A percentile compares a stretch with the other conserved stretches of the same genome.
Conservation (phyloP, 1,284 basidiomycete genomes). For the Ganoderma sinense region DNA sequence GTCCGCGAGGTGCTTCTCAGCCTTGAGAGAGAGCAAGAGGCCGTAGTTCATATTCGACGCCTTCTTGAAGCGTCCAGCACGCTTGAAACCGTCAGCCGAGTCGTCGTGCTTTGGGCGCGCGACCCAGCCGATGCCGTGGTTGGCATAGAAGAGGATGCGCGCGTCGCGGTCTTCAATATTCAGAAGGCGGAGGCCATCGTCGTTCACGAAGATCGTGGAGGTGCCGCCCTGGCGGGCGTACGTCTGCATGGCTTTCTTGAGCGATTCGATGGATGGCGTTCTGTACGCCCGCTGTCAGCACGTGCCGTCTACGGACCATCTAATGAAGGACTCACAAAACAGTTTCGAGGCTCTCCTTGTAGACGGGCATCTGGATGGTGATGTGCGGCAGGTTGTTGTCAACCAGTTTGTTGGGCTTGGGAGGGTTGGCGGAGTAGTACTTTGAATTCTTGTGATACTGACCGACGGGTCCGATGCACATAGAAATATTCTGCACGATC, state of each 20-base stretch:
- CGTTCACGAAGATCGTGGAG: constrained; percentile 58
- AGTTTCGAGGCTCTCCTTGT: constrained; percentile 53
- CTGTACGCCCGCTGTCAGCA: constrained; percentile 24
- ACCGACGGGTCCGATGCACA: constrained; percentile 55
- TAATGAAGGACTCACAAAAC: constrained; percentile 41
- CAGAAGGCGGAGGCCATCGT: constrained; percentile 61
- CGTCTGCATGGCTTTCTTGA: constrained; percentile 56
- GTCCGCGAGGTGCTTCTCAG: constrained; percentile 74
- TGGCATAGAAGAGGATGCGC: constrained; percentile 79
- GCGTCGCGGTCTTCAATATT: constrained; percentile 66
- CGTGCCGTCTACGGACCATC: not conserved
- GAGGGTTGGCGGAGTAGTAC: constrained; percentile 54
- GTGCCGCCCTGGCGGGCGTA: constrained; percentile 62
- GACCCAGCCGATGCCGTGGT: constrained; percentile 86
- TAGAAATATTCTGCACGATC: constrained; percentile 48
- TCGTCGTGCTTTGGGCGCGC: constrained; percentile 77
- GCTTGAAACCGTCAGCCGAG: constrained; percentile 68
- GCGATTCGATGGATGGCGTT: constrained; percentile 52
- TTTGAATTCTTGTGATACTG: constrained; percentile 57
- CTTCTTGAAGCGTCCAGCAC: constrained; percentile 92
- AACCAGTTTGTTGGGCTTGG: constrained; percentile 48
- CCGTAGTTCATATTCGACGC: constrained; percentile 92
- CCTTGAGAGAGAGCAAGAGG: constrained; percentile 71
- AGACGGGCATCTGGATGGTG: constrained; percentile 65
- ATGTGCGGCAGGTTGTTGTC: constrained; percentile 58